Base-by-base conservation (phyloP, 108 stramenopile genomes). In the Aurantiochytrium sp. region DNA sequence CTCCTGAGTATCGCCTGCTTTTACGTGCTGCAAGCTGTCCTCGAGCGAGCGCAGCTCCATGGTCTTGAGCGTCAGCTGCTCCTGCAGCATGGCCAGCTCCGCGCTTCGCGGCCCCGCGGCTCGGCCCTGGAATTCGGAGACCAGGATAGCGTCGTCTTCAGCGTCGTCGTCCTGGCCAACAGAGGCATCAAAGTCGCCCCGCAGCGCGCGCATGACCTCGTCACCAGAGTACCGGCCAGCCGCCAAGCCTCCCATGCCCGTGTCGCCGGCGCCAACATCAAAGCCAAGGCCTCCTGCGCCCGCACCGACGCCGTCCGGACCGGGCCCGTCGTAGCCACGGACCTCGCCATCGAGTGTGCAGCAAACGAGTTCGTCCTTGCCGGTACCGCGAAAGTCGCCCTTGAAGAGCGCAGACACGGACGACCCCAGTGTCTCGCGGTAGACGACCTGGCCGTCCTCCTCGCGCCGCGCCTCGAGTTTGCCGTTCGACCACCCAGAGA, bases 401-500 rank as follows among this genome's bases (percentile, higher is more conserved):
- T 21, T 34, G 4, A 93, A 17, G 15, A 91, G 4, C 0, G 54
- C 86, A 2, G 90, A 15, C 15, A 94, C 30, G 30, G 73, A 2
- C 0, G 81, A 22, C 12, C 4, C 17, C 32, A 88, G 37, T 2
- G 30, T 54, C 17, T 89, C 90, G n/a, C 54, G 48, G 88, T 69
- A 92, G 17, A 92, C 32, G 5, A 90, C 68, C 4, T 4, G 4
- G 19, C 92, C 92, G 37, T 65, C 73, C 30, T 87, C 87, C 12
- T 41, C 19, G 3, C 68, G 4, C 3, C 92, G 54, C 31, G 92
- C 87, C 30, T 88, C 88, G 27, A 93, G 85, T 42, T 88, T 88
- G 21, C 92, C 92, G n/a, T 73, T 87, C 8, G 86, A 88, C 93
- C 93, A 94, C 19, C 93, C 93, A 24, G 68, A 50, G 68, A 94